These are phyloP conservation scores for Epichloe scottii DNA, from an alignment of 2,329 filamentous ascomycete genomes.

Conservation along the genomic window DNA sequence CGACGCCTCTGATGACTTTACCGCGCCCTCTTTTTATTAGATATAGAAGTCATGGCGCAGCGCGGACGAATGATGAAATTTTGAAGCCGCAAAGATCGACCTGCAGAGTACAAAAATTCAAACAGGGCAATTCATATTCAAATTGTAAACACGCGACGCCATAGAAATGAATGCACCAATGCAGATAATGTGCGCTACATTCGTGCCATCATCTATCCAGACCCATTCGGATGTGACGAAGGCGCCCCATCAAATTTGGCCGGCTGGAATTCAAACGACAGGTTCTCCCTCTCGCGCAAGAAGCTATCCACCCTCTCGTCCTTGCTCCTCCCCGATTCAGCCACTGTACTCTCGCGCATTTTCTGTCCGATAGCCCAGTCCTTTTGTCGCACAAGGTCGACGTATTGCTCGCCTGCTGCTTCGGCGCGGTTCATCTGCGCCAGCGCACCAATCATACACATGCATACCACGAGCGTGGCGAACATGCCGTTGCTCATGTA, in stretches of 20 bases:
- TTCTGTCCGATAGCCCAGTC: slow-evolving; percentile 52
- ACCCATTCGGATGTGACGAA: slow-evolving; percentile 5
- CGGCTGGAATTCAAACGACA: slow-evolving; percentile 20
- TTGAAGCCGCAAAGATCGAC: too few relatives aligned
- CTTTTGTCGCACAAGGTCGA: slow-evolving; percentile 55
- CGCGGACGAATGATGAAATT: too few relatives aligned
- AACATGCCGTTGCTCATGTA: slow-evolving; percentile 75
- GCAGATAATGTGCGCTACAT: too few relatives aligned
- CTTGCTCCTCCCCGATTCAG: slow-evolving; percentile 38
- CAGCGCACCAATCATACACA: slow-evolving; percentile 57
- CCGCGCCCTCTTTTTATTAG: too few relatives aligned
- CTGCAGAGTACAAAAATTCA: too few relatives aligned
- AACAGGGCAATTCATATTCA: too few relatives aligned
- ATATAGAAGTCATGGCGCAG: too few relatives aligned
- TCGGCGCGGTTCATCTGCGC: slow-evolving; percentile 61
- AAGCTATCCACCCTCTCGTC: slow-evolving; percentile 67
- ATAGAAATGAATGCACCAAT: too few relatives aligned
- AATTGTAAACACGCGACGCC: too few relatives aligned
- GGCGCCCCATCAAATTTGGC: slow-evolving; percentile 16
- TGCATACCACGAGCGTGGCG: slow-evolving; percentile 50
- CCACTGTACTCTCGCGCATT: slow-evolving; percentile 38
- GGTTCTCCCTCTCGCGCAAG: slow-evolving; percentile 54
- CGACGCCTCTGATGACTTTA: not conserved
- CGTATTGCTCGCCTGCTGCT: slow-evolving; percentile 44
- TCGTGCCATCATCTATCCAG: not conserved